These are phyloP conservation scores for Metarhizium guizhouense DNA, from an alignment of 2,329 filamentous ascomycete genomes.

Conservation along the genomic window DNA sequence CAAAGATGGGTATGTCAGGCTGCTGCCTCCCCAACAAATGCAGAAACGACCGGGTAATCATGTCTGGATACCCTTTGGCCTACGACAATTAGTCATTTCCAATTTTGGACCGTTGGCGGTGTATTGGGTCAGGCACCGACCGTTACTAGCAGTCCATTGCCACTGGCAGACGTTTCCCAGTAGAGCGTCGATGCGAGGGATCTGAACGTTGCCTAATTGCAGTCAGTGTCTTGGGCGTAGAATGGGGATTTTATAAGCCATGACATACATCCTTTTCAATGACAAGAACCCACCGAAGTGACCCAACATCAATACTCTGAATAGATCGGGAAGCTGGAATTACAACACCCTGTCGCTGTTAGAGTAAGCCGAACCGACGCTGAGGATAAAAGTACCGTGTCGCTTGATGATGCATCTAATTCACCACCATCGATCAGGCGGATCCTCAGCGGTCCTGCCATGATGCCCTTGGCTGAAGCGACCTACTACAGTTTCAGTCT, in stretches of 20 bases:
- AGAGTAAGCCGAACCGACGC: background rate
- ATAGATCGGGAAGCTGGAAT: conserved; percentile 48
- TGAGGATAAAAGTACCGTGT: conserved; percentile 15
- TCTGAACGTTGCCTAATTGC: conserved; percentile 60
- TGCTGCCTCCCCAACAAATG: conserved; percentile 37
- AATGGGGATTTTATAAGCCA: background rate
- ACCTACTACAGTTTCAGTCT: conserved; percentile 35
- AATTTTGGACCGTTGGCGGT: background rate
- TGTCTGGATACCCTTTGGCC: conserved; percentile 77
- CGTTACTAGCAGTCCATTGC: conserved; percentile 59
- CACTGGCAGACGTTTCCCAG: conserved; percentile 38
- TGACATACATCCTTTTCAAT: conserved; percentile 65
- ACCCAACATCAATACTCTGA: conserved; percentile 37
- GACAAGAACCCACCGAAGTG: conserved; percentile 56
- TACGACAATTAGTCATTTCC: conserved; percentile 22
- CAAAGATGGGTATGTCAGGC: conserved; percentile 48
- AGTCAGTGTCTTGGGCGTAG: background rate
- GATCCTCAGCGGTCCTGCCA: conserved; percentile 50
- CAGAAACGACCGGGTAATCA: conserved; percentile 60
- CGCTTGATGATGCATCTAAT: conserved; percentile 21
- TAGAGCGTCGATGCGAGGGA: conserved; percentile 51
- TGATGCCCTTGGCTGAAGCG: conserved; percentile 64
- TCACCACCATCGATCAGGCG: conserved; percentile 33
- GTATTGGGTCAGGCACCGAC: conserved; percentile 41
- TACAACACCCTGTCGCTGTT: conserved; percentile 42